Evolutionary conservation across 345 rosid genomes (phyloP).

Genomic region (Eucalyptus rudis): DNA sequence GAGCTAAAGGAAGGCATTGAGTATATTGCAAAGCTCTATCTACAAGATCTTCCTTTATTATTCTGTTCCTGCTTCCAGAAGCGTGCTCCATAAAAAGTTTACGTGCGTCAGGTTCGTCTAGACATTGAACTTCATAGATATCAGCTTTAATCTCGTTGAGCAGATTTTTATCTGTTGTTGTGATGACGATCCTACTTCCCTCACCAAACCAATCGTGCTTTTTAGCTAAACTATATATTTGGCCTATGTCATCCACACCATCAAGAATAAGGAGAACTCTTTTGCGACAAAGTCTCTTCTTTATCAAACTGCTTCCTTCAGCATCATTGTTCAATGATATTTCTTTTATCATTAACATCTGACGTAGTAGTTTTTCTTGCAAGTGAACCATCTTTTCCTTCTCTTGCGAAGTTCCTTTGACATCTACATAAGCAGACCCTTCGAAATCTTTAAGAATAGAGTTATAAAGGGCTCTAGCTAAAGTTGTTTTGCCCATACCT

Average conservation of each 20-base stretch:
- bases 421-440: not conserved
- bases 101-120: not conserved
- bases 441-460: not conserved
- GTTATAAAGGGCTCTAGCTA: not conserved
- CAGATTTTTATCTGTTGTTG: not conserved
- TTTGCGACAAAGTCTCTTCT: fast-evolving
- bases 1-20: not conserved
- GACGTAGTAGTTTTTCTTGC: fast-evolving
- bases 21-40: not conserved
- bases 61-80: fast-evolving
- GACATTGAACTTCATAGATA: fast-evolving
- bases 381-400: fast-evolving
- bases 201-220: fast-evolving
- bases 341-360: not conserved
- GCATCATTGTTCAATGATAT: not conserved
- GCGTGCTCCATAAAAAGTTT: fast-evolving
- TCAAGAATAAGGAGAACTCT: not conserved
- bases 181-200: not conserved
- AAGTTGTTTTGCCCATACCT: not conserved
- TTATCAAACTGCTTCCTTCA: fast-evolving
- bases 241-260: not conserved
- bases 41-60: not conserved
- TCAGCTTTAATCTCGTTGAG: fast-evolving
- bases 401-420: fast-evolving
- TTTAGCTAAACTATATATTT: fast-evolving